Evolutionary conservation across 2,329 filamentous ascomycete species (phyloP).

Genomic region (Fusarium sp.): DNA sequence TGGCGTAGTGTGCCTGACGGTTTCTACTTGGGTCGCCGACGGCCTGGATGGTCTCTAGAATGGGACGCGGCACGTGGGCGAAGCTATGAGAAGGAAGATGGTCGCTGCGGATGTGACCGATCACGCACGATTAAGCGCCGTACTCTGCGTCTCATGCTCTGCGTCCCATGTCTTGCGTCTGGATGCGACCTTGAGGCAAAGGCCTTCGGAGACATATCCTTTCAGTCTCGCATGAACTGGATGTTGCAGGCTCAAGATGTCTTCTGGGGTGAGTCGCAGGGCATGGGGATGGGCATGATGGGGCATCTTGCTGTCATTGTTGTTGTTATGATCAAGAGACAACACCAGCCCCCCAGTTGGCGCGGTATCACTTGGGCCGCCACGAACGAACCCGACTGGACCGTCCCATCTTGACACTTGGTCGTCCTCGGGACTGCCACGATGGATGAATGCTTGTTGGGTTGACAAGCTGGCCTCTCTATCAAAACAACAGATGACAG

Average conservation of each 20-base stretch:
- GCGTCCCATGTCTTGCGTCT: slow-evolving; percentile 1
- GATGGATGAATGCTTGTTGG: neutral
- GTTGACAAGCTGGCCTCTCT: neutral
- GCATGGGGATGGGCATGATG: neutral
- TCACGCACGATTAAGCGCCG: slow-evolving; percentile 15
- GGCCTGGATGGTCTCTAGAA: neutral
- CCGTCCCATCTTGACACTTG: neutral
- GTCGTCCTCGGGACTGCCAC: neutral
- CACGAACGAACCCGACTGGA: neutral
- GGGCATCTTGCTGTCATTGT: neutral
- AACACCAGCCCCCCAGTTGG: neutral
- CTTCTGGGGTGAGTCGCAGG: neutral
- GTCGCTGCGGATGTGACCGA: slow-evolving; percentile 2
- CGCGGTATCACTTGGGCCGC: neutral
- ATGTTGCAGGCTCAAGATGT: neutral
- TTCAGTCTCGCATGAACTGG: slow-evolving; percentile 3
- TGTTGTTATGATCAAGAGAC: neutral
- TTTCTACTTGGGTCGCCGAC: slow-evolving; percentile 7
- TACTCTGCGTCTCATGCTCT: neutral
- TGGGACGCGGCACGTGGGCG: slow-evolving; percentile 10
- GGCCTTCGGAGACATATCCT: neutral
- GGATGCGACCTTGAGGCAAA: slow-evolving; percentile 3
- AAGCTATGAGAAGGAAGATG: neutral
- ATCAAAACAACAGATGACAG: neutral
- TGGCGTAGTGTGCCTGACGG: neutral